A percentile compares a stretch with the other conserved stretches of the same genome.
Evolutionary conservation across 2,329 filamentous ascomycete genomes (phyloP).

Genomic region (Fusarium mundagurra): DNA sequence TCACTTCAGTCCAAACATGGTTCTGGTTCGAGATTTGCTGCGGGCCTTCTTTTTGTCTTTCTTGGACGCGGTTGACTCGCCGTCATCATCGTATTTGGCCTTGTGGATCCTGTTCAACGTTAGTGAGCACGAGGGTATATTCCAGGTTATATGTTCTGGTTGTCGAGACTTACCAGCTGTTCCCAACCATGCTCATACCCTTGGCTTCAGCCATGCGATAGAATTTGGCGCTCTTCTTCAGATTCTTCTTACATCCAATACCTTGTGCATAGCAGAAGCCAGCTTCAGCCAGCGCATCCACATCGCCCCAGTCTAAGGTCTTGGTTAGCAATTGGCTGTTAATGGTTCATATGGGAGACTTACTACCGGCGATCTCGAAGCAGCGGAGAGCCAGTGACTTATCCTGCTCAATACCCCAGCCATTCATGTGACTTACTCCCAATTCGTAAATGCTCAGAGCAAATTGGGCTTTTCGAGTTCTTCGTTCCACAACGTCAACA

Average conservation of each 20-base stretch:
- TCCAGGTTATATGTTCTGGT: not conserved
- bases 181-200: slow-evolving; percentile 97
- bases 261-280: slow-evolving; percentile 97
- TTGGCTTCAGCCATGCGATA: slow-evolving; percentile 92
- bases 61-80: slow-evolving; percentile 56
- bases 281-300: slow-evolving; percentile 91
- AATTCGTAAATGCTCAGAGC: slow-evolving; percentile 96
- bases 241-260: slow-evolving; percentile 92
- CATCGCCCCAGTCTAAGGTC: slow-evolving; percentile 83
- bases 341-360: slow-evolving; percentile 43
- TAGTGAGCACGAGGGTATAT: not conserved
- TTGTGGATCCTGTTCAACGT: slow-evolving; percentile 84
- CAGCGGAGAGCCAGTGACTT: slow-evolving; percentile 87
- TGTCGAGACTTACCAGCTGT: slow-evolving; percentile 83
- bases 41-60: slow-evolving; percentile 71
- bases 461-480: slow-evolving; percentile 90
- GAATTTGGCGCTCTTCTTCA: slow-evolving; percentile 91
- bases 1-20: slow-evolving; percentile 70
- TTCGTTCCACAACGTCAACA: slow-evolving; percentile 75
- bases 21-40: slow-evolving; percentile 80
- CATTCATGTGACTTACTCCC: slow-evolving; percentile 96
- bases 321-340: slow-evolving; percentile 30
- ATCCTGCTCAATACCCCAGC: slow-evolving; percentile 96
- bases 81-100: slow-evolving; percentile 85
- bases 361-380: slow-evolving; percentile 93